Evolutionary conservation across 306 rosid genomes (phyloP).

Genomic region (Comarum palustre): DNA sequence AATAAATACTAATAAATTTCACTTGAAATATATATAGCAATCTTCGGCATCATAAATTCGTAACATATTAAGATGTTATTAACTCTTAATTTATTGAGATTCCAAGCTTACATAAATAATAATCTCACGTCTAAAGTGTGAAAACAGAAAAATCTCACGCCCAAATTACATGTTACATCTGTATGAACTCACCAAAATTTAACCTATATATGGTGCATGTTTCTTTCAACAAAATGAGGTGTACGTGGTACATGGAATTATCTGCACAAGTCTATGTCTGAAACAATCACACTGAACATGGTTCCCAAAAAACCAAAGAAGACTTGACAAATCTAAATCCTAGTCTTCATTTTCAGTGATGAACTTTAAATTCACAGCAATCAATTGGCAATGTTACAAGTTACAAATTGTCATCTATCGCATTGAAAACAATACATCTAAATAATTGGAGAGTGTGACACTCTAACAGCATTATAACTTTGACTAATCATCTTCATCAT

Average conservation of each 20-base stretch:
- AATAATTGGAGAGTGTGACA: too few species aligned
- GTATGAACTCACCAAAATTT: background rate
- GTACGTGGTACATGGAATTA: background rate
- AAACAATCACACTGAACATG: background rate
- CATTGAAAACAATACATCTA: background rate
- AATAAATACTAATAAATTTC: too few species aligned
- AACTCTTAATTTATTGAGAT: too few species aligned
- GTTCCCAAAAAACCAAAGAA: background rate
- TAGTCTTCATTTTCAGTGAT: background rate
- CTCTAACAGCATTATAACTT: too few species aligned
- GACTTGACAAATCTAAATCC: background rate
- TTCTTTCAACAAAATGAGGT: background rate
- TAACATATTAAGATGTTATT: too few species aligned
- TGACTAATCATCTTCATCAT: too few species aligned
- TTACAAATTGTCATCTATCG: constrained; percentile 6
- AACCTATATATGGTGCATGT: background rate
- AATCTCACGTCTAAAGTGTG: too few species aligned
- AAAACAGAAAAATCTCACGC: background rate
- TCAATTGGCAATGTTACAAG: background rate
- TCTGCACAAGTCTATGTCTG: background rate
- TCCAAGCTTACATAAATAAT: too few species aligned
- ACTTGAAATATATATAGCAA: too few species aligned
- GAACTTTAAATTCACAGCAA: background rate
- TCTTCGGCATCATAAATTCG: too few species aligned
- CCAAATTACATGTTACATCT: background rate